Evolutionary conservation across 2,329 filamentous ascomycete species (phyloP).

Genomic region (Hypoxylon sp.): DNA sequence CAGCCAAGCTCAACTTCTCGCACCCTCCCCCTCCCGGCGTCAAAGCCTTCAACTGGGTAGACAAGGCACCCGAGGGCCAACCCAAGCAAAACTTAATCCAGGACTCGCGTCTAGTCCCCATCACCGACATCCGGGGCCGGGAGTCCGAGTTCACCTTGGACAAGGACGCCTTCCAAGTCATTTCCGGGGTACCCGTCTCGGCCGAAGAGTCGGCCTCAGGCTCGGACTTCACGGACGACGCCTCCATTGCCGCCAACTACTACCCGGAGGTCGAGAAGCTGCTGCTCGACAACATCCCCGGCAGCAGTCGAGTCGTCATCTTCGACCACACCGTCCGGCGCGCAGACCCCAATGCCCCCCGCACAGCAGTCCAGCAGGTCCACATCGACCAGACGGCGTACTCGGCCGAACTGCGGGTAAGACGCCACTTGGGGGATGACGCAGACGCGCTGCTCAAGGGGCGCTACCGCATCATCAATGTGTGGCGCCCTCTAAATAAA

Average conservation of each 20-base stretch:
- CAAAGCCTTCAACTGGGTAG: constrained; percentile 77
- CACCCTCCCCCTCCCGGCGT: constrained; percentile 71
- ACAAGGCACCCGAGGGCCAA: constrained; percentile 71
- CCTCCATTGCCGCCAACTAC: constrained; percentile 78
- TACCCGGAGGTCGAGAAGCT: constrained; percentile 87
- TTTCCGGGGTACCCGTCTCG: constrained; percentile 71
- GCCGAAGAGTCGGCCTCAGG: constrained; percentile 56
- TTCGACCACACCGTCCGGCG: constrained; percentile 94
- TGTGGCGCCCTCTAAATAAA: constrained; percentile 79
- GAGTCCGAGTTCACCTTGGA: constrained; percentile 79
- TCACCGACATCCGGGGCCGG: constrained; percentile 81
- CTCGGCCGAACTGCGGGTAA: constrained; percentile 77
- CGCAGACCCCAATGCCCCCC: constrained; percentile 68
- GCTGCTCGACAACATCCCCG: constrained; percentile 76
- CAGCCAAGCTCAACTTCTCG: constrained; percentile 77
- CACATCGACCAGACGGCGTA: constrained; percentile 87
- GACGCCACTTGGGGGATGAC: constrained; percentile 75
- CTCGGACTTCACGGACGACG: constrained; percentile 76
- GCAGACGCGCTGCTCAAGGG: constrained; percentile 75
- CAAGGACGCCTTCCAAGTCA: constrained; percentile 79
- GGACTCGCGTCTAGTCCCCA: constrained; percentile 65
- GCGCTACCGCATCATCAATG: constrained; percentile 87
- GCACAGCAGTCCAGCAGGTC: constrained; percentile 78
- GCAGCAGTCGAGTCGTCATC: constrained; percentile 76
- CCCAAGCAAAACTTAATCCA: constrained; percentile 76